phyloP scores from a whole-genome alignment of 2,329 filamentous ascomycete genomes.

The Penicillium oxalicum region DNA sequence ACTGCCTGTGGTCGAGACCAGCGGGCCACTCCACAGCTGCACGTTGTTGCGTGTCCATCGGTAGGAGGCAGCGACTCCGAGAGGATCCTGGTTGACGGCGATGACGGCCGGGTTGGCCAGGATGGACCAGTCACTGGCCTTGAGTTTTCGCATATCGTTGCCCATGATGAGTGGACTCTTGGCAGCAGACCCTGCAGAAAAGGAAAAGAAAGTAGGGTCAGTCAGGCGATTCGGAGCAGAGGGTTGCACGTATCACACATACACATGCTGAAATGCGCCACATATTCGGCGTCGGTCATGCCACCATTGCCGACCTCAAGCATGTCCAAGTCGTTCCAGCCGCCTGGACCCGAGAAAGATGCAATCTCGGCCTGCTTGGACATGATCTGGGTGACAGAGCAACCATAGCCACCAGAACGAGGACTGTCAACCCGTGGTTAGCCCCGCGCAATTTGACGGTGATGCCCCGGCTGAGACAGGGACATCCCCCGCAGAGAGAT shows the following conservation, averaged over 20 bases:
- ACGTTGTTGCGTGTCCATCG: not conserved
- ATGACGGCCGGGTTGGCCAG: not conserved
- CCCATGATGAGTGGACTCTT: not conserved
- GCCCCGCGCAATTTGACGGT: not conserved
- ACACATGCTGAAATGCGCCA: not conserved
- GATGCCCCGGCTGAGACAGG: no score
- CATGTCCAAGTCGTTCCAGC: constrained; percentile 41
- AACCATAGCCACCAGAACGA: constrained; percentile 11
- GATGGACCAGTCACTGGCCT: not conserved
- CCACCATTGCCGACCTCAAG: constrained; percentile 43
- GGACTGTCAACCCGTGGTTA: not conserved
- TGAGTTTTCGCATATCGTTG: not conserved
- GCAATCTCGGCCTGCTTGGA: not conserved
- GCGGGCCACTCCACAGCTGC: not conserved
- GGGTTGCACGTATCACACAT: not conserved
- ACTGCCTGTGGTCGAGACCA: not conserved
- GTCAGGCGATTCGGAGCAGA: not conserved
- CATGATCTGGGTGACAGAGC: constrained; percentile 16
- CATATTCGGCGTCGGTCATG: constrained; percentile 22
- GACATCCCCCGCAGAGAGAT: not conserved
- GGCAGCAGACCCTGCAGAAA: not conserved
- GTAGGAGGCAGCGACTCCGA: not conserved
- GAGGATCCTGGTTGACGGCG: not conserved
- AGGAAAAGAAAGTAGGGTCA: not conserved
- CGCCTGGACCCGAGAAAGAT: constrained; percentile 16